Base-by-base conservation (phyloP, 371 early-diverging fungal species). In the Fennellomyces sp. region DNA sequence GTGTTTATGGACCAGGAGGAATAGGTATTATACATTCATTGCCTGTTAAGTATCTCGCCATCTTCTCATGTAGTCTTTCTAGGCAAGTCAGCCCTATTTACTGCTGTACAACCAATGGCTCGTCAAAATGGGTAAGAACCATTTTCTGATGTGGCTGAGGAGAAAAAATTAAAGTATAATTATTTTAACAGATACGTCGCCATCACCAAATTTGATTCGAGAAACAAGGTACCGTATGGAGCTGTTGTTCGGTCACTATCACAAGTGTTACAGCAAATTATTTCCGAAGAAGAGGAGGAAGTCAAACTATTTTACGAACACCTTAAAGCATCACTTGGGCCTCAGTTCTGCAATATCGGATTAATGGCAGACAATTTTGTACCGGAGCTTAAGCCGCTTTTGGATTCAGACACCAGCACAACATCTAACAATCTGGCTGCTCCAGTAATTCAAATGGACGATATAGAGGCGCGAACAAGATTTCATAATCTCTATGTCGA, bases 401-500 rank as follows among this genome's bases (percentile, higher is more conserved):
- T 73, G 31, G 70, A 72, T 21, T 12, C 23, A 12, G 45, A 45
- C 5, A 38, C 60, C 68, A 12, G 65, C 67, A 17, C 65, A 61
- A 27, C 5, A 17, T 41, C 41, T n/a, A n/a, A n/a, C n/a, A n/a
- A n/a, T n/a, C n/a, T n/a, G n/a, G n/a, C n/a, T n/a, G 2, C 8
- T 21, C 23, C 45, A 54, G 58, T 15, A 45, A 63, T 65, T 19
- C 74, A 74, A 28, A 39, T 76, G 17, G 74, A 73, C 28, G 72
- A 74, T 55, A 64, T 69, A 5, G 80, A 76, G 33, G 74, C 69
- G 13, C 68, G 75, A 19, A 61, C 67, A 29, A 60, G 76, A 23
- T 76, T 76, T 21, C 80, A 79, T 39, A 72, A 61, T 45, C 47
- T 74, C 8, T 79, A 76, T 65, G 62, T 76, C 5, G 69, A 79